Base-by-base conservation (phyloP, 2,329 filamentous ascomycete species). In the Aspergillus persii region DNA sequence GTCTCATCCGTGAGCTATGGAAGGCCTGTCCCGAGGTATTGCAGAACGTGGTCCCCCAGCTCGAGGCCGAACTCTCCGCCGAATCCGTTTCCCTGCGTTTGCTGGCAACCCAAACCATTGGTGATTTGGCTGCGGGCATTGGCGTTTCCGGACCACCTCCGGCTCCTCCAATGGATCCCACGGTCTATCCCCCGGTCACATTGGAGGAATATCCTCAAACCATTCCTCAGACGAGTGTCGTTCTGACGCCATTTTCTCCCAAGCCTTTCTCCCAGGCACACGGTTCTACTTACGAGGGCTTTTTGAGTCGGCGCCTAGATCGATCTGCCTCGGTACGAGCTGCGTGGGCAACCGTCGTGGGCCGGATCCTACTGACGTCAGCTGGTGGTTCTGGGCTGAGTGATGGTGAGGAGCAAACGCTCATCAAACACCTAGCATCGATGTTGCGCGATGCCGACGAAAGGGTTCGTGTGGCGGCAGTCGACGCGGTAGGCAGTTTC, bases 121-220 rank as follows among this genome's bases (percentile, higher is more conserved):
- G 96, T 55, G 94, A 98, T 71, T 93, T 99, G 82, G 89, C 96
- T 29, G 89, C 94, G 46, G 94, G 94, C 5, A 96, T 98, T 72
- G 94, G 94, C 53, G 91, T 94, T 61, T 92, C 93, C 61, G 94
- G 94, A 0, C 90, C 91, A 57, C 92, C 93, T 15, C 85, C 89
- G 12, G 78, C 86, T 6, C 85, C 89, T 8, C 76, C 80, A 1
- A 83, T 96, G 70, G 92, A 97, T 69, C 91, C 94, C 11, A 85
- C 89, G 26, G 88, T 89, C 31, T 97, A 96, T 69, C 94, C 94
- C n/a, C 86, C 89, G 23, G 71, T 80, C 36, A 71, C 71, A 2
- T 53, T 78, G 27, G 72, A 78, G 3, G 77, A 82, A 2, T 77
- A 81, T 44, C 74, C 80, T 8, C 78, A 84, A 44, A 76, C 79